A percentile compares a stretch with the other conserved stretches of the same genome.
phyloP scores from a whole-genome alignment of 441 rosid species.

The Adansonia grandidieri region DNA sequence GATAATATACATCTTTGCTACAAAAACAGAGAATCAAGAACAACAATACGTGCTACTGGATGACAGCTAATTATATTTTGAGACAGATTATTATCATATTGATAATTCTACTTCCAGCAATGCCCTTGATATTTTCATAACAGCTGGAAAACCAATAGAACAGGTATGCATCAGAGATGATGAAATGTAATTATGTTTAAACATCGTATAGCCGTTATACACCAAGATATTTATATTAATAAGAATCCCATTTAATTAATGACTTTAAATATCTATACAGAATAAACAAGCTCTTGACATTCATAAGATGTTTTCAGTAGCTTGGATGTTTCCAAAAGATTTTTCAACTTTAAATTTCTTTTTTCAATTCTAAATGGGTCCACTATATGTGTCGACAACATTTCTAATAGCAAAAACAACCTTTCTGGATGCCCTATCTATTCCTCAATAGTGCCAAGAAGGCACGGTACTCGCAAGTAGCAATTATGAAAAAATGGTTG shows the following conservation, averaged over 20 bases:
- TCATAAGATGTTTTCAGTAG: neutral
- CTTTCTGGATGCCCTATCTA: neutral
- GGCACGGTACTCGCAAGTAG: too few relatives aligned
- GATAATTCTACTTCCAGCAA: neutral
- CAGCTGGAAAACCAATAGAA: neutral
- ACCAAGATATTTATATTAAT: neutral
- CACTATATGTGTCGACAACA: neutral
- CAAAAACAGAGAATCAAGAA: neutral
- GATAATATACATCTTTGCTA: constrained; percentile 1
- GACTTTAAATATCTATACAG: too few relatives aligned
- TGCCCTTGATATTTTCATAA: constrained; percentile 1
- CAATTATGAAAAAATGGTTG: neutral
- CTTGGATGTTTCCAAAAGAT: neutral
- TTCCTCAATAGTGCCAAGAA: neutral
- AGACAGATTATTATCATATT: neutral
- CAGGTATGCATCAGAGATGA: neutral
- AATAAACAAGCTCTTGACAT: neutral
- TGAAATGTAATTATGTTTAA: neutral
- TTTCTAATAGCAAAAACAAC: neutral
- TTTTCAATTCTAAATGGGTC: neutral
- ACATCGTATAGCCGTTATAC: neutral
- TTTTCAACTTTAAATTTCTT: neutral
- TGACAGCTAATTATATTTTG: neutral
- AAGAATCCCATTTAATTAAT: neutral
- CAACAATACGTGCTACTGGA: neutral